phyloP scores from a whole-genome alignment of 192 early-diverging fungal species.

The Coemansia javaensis region DNA sequence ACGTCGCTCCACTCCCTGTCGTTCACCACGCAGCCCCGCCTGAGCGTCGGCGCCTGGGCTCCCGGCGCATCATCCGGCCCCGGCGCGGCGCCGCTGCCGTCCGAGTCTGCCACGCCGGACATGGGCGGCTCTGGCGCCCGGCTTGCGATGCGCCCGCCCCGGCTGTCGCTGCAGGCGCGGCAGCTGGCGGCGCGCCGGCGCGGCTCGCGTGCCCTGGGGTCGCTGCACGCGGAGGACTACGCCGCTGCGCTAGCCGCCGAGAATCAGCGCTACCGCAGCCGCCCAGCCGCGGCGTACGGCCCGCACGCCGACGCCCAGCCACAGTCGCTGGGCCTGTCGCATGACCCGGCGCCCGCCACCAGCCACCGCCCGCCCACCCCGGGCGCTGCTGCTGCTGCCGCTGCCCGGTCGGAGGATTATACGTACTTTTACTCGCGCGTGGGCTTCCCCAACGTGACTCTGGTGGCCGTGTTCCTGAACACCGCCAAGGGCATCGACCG shows the following conservation, averaged over 20 bases:
- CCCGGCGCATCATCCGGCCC: conserved; percentile 1
- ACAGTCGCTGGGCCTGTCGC: background rate
- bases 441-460: conserved; percentile 28
- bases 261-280: conserved; percentile 2
- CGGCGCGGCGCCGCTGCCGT: background rate
- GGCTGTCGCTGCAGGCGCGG: background rate
- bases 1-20: conserved; percentile 33
- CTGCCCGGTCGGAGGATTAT: conserved; percentile 24
- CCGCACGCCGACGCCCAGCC: conserved; percentile 7
- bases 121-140: background rate
- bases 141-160: conserved; percentile 5
- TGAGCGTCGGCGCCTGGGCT: conserved; percentile 10
- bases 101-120: background rate
- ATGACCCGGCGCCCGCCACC: background rate
- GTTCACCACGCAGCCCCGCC: conserved; percentile 35
- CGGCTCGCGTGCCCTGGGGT: conserved; percentile 5
- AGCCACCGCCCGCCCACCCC: conserved; percentile 2
- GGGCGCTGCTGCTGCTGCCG: conserved; percentile 11
- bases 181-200: background rate
- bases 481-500: conserved; percentile 35
- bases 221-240: conserved; percentile 8
- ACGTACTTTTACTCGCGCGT: conserved; percentile 48
- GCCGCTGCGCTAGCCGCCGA: conserved; percentile 7
- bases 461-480: conserved; percentile 38
- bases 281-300: conserved; percentile 2